Conservation (phyloP, 2,329 filamentous ascomycete genomes). For the Fusarium circinatum region DNA sequence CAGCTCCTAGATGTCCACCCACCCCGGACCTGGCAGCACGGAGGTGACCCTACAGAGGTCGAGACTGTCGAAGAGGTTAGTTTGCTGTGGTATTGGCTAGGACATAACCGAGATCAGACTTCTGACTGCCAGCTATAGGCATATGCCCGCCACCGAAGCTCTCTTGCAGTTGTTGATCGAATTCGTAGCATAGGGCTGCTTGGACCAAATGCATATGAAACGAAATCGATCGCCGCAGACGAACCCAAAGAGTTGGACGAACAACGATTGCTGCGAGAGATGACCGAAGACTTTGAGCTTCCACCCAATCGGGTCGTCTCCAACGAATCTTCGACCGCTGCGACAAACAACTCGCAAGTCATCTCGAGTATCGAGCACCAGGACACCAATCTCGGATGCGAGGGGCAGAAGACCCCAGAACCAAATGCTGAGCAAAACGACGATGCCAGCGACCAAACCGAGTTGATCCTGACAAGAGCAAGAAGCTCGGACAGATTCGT, state of each 20-base stretch:
- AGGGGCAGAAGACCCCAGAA: neutral
- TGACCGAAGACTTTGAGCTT: neutral
- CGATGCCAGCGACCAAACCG: neutral
- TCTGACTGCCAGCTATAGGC: constrained; percentile 8
- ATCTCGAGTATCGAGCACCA: neutral
- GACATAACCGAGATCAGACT: neutral
- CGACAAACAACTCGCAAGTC: neutral
- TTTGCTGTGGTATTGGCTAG: no score
- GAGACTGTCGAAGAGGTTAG: neutral
- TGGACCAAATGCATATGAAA: neutral
- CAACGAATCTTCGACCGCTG: neutral
- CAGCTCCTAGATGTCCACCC: neutral
- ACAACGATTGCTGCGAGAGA: constrained; percentile 1
- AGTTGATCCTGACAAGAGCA: neutral
- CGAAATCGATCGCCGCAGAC: neutral
- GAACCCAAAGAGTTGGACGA: neutral
- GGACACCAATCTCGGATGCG: neutral
- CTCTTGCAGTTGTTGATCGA: neutral
- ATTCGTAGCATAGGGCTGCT: neutral
- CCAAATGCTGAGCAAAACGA: neutral
- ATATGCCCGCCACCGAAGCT: neutral
- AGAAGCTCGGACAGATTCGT: neutral
- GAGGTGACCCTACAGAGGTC: neutral
- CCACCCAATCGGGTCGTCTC: neutral
- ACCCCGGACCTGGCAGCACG: neutral